Conservation (phyloP, 73 alveolate genomes). For the Paramecium sonneborni region DNA sequence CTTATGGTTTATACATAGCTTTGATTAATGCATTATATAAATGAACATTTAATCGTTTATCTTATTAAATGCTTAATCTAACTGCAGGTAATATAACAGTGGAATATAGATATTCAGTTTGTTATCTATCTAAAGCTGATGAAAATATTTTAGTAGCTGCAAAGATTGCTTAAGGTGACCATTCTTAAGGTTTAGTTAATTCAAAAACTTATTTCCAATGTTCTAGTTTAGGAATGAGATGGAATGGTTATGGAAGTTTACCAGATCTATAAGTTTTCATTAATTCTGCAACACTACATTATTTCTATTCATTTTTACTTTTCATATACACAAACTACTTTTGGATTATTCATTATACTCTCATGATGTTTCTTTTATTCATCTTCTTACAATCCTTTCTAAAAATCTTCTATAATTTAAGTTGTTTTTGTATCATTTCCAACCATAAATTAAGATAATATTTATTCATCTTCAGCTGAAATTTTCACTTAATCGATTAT, state of each 20-base stretch:
- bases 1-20: slow-evolving; percentile 93
- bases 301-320: slow-evolving; percentile 1
- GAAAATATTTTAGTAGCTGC: slow-evolving; percentile 90
- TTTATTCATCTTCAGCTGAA: slow-evolving; percentile 64
- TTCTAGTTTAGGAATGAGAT: slow-evolving; percentile 86
- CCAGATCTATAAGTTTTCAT: slow-evolving; percentile 88
- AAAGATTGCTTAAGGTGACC: slow-evolving; percentile 92
- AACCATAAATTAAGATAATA: slow-evolving; percentile 4
- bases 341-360: slow-evolving; percentile 78
- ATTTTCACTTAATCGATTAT: slow-evolving; percentile 1
- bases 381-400: slow-evolving; percentile 32
- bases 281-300: slow-evolving; percentile 79
- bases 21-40: slow-evolving; percentile 89
- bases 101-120: slow-evolving; percentile 85
- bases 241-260: slow-evolving; percentile 90
- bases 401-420: slow-evolving; percentile 41
- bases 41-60: slow-evolving; percentile 93
- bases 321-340: slow-evolving; percentile 89
- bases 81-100: slow-evolving; percentile 87
- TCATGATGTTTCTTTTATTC: slow-evolving; percentile 50
- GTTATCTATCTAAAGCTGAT: slow-evolving; percentile 78
- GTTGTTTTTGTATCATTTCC: slow-evolving; percentile 18
- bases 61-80: slow-evolving; percentile 79
- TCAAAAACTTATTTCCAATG: slow-evolving; percentile 95
- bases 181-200: slow-evolving; percentile 91